phyloP scores from a whole-genome alignment of 129 eudicot species.

The Flaveria ramosissima region DNA sequence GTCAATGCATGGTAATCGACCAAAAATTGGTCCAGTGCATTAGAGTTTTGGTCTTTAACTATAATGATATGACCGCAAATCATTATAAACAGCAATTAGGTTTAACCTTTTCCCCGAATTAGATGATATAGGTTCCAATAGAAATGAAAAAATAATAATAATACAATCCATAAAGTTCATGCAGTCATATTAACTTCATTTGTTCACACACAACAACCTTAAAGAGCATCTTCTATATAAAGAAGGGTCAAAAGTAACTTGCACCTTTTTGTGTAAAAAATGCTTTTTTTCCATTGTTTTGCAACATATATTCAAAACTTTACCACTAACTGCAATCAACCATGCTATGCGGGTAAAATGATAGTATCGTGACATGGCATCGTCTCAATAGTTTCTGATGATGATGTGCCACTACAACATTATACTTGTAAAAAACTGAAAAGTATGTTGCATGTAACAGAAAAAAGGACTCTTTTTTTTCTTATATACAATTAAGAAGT shows the following conservation, averaged over 20 bases:
- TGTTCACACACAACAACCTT: background rate
- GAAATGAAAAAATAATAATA: background rate
- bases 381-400: background rate
- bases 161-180: background rate
- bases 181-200: background rate
- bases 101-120: background rate
- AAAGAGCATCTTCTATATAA: background rate
- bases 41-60: background rate
- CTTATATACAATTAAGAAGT: background rate
- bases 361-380: background rate
- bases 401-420: background rate
- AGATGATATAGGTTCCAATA: background rate
- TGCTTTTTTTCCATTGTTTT: background rate
- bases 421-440: background rate
- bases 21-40: too few species aligned
- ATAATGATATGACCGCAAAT: background rate
- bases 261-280: background rate
- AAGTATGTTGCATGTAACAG: background rate
- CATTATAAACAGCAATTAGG: background rate
- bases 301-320: background rate
- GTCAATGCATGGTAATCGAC: too few species aligned
- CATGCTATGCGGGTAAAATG: background rate
- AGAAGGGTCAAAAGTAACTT: background rate
- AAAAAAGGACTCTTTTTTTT: background rate
- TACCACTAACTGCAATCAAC: background rate